Percentiles rank a stretch among this genome's conserved stretches.
Conservation (phyloP, 2,329 filamentous ascomycete genomes). For the Trichoderma lentiforme region DNA sequence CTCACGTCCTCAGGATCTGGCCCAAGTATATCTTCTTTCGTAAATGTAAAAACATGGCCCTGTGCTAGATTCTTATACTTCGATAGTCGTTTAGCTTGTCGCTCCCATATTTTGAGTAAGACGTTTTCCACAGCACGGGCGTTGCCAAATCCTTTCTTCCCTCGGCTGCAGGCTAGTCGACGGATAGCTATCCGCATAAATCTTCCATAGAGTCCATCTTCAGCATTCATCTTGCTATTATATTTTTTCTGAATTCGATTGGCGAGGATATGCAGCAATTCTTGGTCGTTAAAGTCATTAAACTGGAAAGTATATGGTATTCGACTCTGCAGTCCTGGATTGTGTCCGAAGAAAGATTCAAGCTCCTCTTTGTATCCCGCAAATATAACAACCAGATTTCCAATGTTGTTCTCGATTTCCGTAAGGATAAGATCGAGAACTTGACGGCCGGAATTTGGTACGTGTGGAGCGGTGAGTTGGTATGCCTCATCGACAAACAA, state of each 20-base stretch:
- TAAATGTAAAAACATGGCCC: background rate
- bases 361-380: constrained; percentile 2
- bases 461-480: background rate
- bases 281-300: background rate
- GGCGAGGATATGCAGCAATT: background rate
- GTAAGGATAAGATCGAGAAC: background rate
- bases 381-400: background rate
- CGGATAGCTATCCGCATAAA: background rate
- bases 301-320: background rate
- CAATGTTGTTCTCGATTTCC: background rate
- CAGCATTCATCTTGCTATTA: background rate
- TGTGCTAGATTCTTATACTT: background rate
- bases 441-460: background rate
- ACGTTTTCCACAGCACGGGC: background rate
- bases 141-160: background rate
- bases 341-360: background rate
- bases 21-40: background rate
- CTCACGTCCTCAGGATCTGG: background rate
- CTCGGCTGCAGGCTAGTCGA: background rate
- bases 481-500: constrained; percentile 2
- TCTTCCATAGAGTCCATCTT: background rate
- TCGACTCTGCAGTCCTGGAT: constrained; percentile 3
- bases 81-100: background rate
- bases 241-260: background rate
- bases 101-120: background rate